These are phyloP conservation scores for Zea luxurians DNA, from an alignment of 176 grass and related monocot genomes.

Conservation along the genomic window DNA sequence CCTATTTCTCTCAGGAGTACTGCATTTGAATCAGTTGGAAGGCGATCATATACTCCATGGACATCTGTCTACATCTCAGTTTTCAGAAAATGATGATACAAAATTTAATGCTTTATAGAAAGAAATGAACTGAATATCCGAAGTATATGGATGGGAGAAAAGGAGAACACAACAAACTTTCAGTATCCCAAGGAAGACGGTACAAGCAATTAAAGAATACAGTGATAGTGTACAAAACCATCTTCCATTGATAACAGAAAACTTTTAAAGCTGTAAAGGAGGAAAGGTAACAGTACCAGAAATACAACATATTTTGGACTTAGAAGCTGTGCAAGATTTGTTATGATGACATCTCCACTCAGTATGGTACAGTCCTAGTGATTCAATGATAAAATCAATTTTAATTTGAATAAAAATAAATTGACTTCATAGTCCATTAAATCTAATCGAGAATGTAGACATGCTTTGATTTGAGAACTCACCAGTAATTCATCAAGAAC, in stretches of 20 bases:
- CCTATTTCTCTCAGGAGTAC: constrained; percentile 87
- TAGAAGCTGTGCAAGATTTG: constrained; percentile 79
- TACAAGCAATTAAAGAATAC: constrained; percentile 12
- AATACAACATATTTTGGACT: constrained; percentile 86
- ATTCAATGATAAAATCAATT: constrained; percentile 57
- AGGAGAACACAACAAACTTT: background rate
- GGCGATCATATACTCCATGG: constrained; percentile 90
- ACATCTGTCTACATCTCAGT: constrained; percentile 85
- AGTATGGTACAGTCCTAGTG: constrained; percentile 89
- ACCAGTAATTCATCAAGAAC: constrained; percentile 84
- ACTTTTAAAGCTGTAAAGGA: constrained; percentile 26
- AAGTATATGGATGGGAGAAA: constrained; percentile 20
- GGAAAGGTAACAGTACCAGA: constrained; percentile 64
- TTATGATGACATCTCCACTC: constrained; percentile 94
- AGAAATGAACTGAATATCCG: background rate
- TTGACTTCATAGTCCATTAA: constrained; percentile 2
- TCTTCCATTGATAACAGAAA: background rate
- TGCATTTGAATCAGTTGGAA: constrained; percentile 79
- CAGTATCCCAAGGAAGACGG: constrained; percentile 10
- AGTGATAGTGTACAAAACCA: background rate
- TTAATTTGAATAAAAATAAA: constrained; percentile 23
- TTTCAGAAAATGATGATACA: constrained; percentile 19
- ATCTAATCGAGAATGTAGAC: constrained; percentile 8
- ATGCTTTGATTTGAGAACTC: constrained; percentile 29
- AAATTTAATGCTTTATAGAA: background rate